A percentile compares a stretch with the other conserved stretches of the same genome.
These are phyloP conservation scores for Mycena galericulata DNA, from an alignment of 768 basidiomycete species.

Conservation along the genomic window DNA sequence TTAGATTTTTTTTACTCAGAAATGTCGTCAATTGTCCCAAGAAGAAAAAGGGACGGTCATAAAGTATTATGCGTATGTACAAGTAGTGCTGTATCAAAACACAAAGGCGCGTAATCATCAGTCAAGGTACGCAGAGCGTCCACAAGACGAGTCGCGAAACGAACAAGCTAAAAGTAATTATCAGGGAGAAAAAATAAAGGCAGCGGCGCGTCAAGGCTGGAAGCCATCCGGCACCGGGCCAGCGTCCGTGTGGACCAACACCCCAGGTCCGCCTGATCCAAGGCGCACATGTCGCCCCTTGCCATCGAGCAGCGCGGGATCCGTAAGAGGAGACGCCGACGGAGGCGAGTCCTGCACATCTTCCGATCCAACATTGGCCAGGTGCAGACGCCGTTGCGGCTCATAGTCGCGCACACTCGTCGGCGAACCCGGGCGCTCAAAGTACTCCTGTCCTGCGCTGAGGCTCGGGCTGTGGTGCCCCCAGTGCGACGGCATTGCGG, in stretches of 20 bases:
- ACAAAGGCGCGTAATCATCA: constrained; percentile 26
- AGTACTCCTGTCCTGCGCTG: constrained; percentile 24
- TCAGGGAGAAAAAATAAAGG: background rate
- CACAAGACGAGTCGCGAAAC: constrained; percentile 20
- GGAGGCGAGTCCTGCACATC: constrained; percentile 19
- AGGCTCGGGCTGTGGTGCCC: constrained; percentile 35
- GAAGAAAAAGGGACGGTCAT: background rate
- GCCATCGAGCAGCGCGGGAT: constrained; percentile 21
- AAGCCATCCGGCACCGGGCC: constrained; percentile 20
- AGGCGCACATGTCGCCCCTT: constrained; percentile 27
- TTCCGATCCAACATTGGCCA: constrained; percentile 47
- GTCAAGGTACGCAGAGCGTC: background rate
- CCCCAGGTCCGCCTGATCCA: constrained; percentile 21
- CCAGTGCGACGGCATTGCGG: constrained; percentile 30
- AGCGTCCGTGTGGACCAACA: constrained; percentile 31
- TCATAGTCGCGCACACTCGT: constrained; percentile 51
- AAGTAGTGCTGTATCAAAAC: no score
- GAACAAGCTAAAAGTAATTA: background rate
- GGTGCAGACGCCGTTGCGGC: constrained; percentile 49
- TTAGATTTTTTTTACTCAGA: no score
- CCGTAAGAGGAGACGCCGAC: background rate
- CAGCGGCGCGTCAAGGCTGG: constrained; percentile 7
- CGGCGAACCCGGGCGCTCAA: constrained; percentile 55
- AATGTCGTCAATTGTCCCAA: no score
- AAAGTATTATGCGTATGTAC: constrained; percentile 9